phyloP scores from a whole-genome alignment of 192 early-diverging fungal genomes.

The Backusella macrospora region DNA sequence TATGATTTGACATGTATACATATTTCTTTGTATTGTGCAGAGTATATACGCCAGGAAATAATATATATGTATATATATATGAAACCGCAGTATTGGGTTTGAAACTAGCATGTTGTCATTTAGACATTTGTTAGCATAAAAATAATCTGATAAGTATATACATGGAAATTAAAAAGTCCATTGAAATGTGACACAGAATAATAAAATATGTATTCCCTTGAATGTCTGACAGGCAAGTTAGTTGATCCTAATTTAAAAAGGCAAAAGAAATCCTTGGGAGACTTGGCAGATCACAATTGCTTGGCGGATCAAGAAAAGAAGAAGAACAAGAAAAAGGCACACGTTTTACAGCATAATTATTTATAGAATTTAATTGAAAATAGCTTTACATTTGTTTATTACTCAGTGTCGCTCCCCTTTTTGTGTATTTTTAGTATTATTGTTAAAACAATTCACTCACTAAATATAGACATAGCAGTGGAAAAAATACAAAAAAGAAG shows the following conservation, averaged over 20 bases:
- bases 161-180: too few species aligned
- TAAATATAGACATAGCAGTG: background rate
- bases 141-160: too few species aligned
- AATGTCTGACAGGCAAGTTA: background rate
- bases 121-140: background rate
- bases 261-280: background rate
- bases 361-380: conserved; percentile 1
- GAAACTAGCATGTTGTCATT: background rate
- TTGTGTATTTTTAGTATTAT: too few species aligned
- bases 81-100: too few species aligned
- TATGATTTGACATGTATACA: background rate
- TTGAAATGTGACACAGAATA: too few species aligned
- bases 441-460: background rate
- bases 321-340: background rate
- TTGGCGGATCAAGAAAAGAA: background rate
- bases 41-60: background rate
- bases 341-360: conserved; percentile 2
- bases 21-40: background rate
- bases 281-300: background rate
- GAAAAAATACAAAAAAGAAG: background rate
- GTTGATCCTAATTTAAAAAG: background rate
- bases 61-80: too few species aligned
- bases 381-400: background rate
- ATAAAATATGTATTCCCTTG: background rate
- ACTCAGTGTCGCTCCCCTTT: background rate